These are phyloP conservation scores for Xylaria cubensis DNA, from an alignment of 495 filamentous ascomycete genomes.

Conservation along the genomic window DNA sequence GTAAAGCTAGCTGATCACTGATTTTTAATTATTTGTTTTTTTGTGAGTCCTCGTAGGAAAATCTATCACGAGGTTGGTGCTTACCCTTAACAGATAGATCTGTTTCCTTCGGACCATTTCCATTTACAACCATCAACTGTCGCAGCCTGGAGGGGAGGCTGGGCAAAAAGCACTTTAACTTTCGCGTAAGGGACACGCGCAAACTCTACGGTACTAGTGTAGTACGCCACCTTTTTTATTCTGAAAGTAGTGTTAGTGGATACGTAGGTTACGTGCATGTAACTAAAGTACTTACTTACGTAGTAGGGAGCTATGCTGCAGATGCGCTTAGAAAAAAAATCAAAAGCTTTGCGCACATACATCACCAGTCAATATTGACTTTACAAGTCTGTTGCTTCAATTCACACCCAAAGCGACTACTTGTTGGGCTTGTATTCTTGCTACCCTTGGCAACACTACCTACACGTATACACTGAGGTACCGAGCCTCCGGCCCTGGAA, in stretches of 20 bases:
- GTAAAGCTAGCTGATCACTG: neutral
- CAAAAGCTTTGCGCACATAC: neutral
- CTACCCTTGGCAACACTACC: neutral
- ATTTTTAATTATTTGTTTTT: neutral
- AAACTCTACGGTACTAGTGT: neutral
- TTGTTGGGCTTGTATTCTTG: neutral
- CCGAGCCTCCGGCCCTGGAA: neutral
- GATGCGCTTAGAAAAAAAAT: neutral
- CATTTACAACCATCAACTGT: neutral
- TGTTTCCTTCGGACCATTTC: neutral
- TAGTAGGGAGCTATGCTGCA: too few species aligned
- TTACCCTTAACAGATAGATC: neutral
- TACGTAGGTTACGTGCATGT: neutral
- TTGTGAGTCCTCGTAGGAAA: neutral
- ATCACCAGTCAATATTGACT: conserved; percentile 6
- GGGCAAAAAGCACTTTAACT: conserved; percentile 12
- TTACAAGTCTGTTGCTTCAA: neutral
- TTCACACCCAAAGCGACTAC: neutral
- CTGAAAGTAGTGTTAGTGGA: neutral
- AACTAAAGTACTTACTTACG: neutral
- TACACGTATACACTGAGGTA: neutral
- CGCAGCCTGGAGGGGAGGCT: neutral
- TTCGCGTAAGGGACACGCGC: conserved; percentile 8
- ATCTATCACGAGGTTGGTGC: conserved; percentile 8
- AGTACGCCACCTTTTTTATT: neutral